phyloP scores from a whole-genome alignment of 225 moss, liverwort and hornwort genomes.

The Pseudisothecium myosuroides region DNA sequence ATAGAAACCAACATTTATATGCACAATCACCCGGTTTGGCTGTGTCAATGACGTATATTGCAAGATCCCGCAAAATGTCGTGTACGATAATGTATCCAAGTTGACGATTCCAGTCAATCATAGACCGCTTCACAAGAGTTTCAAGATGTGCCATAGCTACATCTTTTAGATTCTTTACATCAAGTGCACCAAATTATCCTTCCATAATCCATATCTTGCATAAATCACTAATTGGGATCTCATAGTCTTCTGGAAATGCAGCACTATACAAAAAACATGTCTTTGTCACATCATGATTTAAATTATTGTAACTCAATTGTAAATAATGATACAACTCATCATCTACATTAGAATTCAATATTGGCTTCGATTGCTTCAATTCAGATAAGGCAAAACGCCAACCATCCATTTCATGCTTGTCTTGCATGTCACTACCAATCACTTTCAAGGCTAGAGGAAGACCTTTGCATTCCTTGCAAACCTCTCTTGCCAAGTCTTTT shows the following conservation, averaged over 20 bases:
- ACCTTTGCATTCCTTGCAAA: not conserved
- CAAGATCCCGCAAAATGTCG: too few relatives aligned
- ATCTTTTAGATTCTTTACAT: not conserved
- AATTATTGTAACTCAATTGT: too few relatives aligned
- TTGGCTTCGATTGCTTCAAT: too few relatives aligned
- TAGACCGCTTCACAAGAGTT: not conserved
- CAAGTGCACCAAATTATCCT: not conserved
- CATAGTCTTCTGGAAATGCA: too few relatives aligned
- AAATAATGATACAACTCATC: too few relatives aligned
- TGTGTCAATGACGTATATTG: too few relatives aligned
- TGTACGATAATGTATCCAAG: not conserved
- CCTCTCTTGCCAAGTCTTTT: not conserved
- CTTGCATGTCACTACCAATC: not conserved
- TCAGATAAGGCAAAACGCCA: too few relatives aligned
- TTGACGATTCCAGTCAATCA: not conserved
- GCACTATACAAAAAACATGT: too few relatives aligned
- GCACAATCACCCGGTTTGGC: not conserved
- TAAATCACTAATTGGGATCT: not conserved
- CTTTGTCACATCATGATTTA: too few relatives aligned
- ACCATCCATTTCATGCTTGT: too few relatives aligned
- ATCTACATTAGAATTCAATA: too few relatives aligned
- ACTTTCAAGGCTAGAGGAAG: not conserved
- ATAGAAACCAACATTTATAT: not conserved
- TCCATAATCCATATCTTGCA: not conserved
- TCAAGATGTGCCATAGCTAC: not conserved